phyloP scores from a whole-genome alignment of 495 filamentous ascomycete genomes.

The Melanomma pulvis-pyrius region DNA sequence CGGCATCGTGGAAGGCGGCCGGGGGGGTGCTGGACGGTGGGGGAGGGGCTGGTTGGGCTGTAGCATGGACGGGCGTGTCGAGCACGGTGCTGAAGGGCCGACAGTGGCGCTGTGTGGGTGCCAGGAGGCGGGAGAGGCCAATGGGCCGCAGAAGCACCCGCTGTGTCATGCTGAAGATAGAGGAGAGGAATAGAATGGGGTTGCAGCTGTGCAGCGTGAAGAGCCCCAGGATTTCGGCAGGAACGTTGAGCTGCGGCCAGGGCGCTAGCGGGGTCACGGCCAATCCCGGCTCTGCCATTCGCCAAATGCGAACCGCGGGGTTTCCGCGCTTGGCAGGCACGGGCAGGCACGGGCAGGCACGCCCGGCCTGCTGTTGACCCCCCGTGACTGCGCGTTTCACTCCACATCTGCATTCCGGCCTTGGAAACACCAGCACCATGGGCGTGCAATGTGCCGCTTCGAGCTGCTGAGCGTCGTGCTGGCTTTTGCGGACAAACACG shows the following conservation, averaged over 20 bases:
- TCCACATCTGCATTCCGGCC: background rate
- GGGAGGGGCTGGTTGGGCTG: background rate
- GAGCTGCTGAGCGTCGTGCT: conserved; percentile 32
- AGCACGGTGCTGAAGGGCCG: conserved; percentile 28
- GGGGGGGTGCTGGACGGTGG: conserved; percentile 3
- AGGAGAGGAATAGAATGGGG: background rate
- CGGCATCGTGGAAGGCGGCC: conserved; percentile 54
- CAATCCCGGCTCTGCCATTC: background rate
- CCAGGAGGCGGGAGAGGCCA: background rate
- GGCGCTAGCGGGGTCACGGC: background rate
- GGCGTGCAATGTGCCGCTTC: conserved; percentile 32
- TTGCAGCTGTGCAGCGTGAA: background rate
- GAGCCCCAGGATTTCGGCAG: background rate
- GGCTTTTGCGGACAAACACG: conserved; percentile 16
- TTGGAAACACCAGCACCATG: background rate
- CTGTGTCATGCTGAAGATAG: conserved; percentile 5
- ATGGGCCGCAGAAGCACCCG: conserved; percentile 5
- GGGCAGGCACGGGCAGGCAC: too few species aligned
- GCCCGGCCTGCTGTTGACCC: background rate
- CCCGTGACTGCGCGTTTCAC: conserved; percentile 24
- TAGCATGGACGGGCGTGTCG: conserved; percentile 9
- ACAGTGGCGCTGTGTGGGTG: background rate
- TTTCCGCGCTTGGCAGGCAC: background rate
- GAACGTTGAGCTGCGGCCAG: background rate
- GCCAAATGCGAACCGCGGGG: background rate